These are phyloP conservation scores for Lantana camara DNA, from an alignment of 257 asterid species.

Conservation along the genomic window DNA sequence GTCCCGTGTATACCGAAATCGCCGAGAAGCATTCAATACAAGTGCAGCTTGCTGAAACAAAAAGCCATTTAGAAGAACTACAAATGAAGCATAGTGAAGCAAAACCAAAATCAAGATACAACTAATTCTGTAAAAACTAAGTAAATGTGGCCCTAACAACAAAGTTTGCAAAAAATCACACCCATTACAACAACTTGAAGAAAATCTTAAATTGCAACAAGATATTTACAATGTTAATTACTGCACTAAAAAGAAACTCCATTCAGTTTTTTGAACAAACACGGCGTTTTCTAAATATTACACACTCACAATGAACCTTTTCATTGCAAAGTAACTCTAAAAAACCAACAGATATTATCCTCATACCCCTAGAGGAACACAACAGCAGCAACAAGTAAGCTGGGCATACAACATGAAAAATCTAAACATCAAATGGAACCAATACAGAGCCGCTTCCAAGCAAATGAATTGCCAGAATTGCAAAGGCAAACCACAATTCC, in stretches of 20 bases:
- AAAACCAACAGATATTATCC: neutral
- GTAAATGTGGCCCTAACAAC: neutral
- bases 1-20: slow-evolving; percentile 93
- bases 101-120: slow-evolving; percentile 2
- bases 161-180: neutral
- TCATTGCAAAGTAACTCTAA: neutral
- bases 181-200: neutral
- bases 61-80: slow-evolving; percentile 5
- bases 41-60: slow-evolving; percentile 92
- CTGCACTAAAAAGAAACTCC: neutral
- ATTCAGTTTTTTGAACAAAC: neutral
- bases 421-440: neutral
- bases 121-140: neutral
- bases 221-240: neutral
- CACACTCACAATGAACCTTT: neutral
- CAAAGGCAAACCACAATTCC: neutral
- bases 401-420: neutral
- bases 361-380: neutral
- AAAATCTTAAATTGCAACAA: neutral
- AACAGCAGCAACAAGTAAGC: neutral
- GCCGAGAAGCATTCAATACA: slow-evolving; percentile 89
- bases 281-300: neutral
- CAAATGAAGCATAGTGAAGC: neutral
- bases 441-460: neutral
- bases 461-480: neutral